Evolutionary conservation across 495 filamentous ascomycete genomes (phyloP), one percentile per base, ranked within the genome.

Genomic region (Aspergillus asperescens): DNA sequence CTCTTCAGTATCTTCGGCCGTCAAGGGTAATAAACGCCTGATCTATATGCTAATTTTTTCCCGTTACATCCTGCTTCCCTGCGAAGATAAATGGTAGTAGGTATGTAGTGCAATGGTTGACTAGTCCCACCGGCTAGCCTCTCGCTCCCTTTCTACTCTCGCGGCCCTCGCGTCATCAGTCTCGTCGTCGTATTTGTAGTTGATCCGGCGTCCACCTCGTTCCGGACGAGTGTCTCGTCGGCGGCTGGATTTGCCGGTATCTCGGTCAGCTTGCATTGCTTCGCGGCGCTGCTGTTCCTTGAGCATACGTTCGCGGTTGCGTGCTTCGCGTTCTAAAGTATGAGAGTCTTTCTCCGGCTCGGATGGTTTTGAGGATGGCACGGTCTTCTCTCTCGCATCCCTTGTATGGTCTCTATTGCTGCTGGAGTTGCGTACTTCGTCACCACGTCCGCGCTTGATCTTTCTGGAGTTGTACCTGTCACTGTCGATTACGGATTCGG

Each of bases 271-370:
- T 68, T 70, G 64, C 70, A 66, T 60, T 64, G 70, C 70, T 49
- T 81, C 82, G 40, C 89, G 84, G 15, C 86, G 81, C 65, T 90
- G 82, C 42, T 88, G 78, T 64, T 94, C 89, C 55, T 88, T 87
- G 5, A 87, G 73, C 38, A 91, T 65, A 9, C 90, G 77, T 63
- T 92, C 89, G 9, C 86, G 76, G 52, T 90, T 84, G 12, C 87
- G 77, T 10, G 82, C 82, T 63, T 89, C 86, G 13, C 89, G 83
- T 61, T 92, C 89, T 1, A 85, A 70, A 0, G 86, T 85, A 59
- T 91, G 84, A 0, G 84, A 82, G 62, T 95, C 86, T 56, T 78
- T 74, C 10, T 71, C 70, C 0, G 75, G 73, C 7, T 73, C 74
- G 15, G 64, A 12, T 18, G 48, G 42, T 35, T 61, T 56, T 10